These are phyloP conservation scores for Colletotrichum liriopes DNA, from an alignment of 2,329 filamentous ascomycete genomes.

Conservation along the genomic window DNA sequence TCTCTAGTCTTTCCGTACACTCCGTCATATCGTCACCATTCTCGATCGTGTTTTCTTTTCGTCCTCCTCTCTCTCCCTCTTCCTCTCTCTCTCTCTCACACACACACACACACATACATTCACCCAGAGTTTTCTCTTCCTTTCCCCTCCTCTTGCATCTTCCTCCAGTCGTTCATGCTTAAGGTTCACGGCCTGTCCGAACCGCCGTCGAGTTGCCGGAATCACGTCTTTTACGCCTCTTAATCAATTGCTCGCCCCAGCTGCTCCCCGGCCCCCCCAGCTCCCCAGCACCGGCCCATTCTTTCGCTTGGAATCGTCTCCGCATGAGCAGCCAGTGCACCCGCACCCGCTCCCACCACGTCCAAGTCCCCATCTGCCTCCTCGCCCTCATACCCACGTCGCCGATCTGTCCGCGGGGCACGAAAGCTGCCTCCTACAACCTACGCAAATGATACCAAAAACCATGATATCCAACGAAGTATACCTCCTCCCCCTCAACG, in stretches of 20 bases:
- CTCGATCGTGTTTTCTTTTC: conserved; percentile 2
- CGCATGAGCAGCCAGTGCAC: conserved; percentile 38
- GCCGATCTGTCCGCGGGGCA: conserved; percentile 43
- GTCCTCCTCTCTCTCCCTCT: background rate
- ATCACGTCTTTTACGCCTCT: conserved; percentile 1
- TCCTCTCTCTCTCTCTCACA: no score
- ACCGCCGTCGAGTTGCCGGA: background rate
- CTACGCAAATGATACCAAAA: conserved; percentile 68
- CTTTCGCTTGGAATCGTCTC: conserved; percentile 38
- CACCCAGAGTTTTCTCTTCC: conserved; percentile 6
- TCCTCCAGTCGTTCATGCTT: background rate
- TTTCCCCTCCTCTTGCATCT: background rate
- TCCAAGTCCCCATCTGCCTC: background rate
- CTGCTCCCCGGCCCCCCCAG: conserved; percentile 1
- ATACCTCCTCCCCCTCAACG: conserved; percentile 91
- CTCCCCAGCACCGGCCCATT: conserved; percentile 22
- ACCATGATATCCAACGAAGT: conserved; percentile 80
- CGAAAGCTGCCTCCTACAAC: conserved; percentile 43
- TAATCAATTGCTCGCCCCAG: conserved; percentile 12
- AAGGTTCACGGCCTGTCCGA: conserved; percentile 8
- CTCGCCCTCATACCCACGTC: conserved; percentile 20
- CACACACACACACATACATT: background rate
- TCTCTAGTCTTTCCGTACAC: conserved; percentile 7
- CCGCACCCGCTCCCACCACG: conserved; percentile 4
- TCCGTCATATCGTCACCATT: conserved; percentile 27